These are phyloP conservation scores for Mallotus japonicus DNA, from an alignment of 441 rosid genomes.

Conservation along the genomic window DNA sequence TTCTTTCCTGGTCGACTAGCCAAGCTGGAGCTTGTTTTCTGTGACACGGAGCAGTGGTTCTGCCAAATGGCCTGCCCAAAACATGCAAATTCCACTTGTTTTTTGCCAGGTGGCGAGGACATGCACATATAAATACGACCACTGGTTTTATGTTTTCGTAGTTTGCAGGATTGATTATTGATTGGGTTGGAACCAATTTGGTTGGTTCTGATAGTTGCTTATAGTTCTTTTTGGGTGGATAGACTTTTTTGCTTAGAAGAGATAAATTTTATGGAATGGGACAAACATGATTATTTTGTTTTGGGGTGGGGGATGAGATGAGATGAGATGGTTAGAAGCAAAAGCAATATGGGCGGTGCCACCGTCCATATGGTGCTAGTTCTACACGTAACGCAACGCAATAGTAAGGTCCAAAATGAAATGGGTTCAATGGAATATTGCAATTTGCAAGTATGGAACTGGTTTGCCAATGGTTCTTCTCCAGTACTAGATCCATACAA, in stretches of 20 bases:
- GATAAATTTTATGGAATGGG: neutral
- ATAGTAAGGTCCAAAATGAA: too few species aligned
- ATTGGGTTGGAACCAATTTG: neutral
- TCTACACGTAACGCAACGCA: too few species aligned
- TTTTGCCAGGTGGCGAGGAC: neutral
- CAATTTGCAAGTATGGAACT: too few species aligned
- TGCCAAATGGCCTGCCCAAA: constrained; percentile 5
- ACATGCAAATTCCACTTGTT: constrained; percentile 9
- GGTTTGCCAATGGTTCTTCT: too few species aligned
- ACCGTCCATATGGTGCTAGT: too few species aligned
- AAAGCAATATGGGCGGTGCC: too few species aligned
- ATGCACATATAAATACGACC: too few species aligned
- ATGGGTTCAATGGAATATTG: too few species aligned
- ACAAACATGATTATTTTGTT: neutral
- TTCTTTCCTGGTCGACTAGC: neutral
- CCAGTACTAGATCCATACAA: too few species aligned
- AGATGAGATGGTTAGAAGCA: too few species aligned
- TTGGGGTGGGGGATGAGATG: too few species aligned
- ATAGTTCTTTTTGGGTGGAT: neutral
- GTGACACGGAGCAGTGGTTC: neutral
- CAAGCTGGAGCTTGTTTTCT: neutral
- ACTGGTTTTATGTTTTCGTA: neutral
- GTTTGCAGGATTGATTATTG: neutral
- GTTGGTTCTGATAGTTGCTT: neutral
- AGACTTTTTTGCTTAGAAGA: neutral